Evolutionary conservation across 2,329 filamentous ascomycete genomes (phyloP), one percentile per base, ranked within the genome.

Genomic region (Tolypocladium capitatum): DNA sequence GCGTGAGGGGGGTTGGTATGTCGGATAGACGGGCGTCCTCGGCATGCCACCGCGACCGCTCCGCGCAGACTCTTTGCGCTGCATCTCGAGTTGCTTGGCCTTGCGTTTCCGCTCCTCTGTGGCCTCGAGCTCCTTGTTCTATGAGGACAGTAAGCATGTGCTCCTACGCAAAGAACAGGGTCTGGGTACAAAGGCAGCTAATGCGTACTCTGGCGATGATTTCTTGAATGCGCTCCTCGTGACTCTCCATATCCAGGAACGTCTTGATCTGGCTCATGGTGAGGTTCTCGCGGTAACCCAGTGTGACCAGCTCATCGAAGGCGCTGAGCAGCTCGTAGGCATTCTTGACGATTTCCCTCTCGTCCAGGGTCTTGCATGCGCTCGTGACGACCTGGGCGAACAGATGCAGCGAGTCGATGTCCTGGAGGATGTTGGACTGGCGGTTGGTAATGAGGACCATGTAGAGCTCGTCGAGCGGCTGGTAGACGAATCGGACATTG

Each of bases 391-490:
- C 91, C 72, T 98, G 92, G 50, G 91, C 91, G 65, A 98, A 98
- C 20, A 98, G 78, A 67, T 98, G 94, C 51, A 98, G 79, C 50
- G 92, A 95, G 70, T 97, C 92, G 67, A 98, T 98, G 68, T 98
- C 92, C 71, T 98, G 92, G 46, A 98, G 78, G 58, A 98, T 98
- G 71, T 98, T 98, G 68, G 91, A 97, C 74, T 97, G 92, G 60
- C 89, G 86, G 75, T 98, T 98, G 67, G 94, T 98, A 70, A 98
- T 97, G 62, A 98, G 81, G 56, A 98, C 91, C 81, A 98, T 97
- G 78, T 98, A 98, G 55, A 98, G 83, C 74, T 98, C 94, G 71
- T 98, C 94, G 55, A 98, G 78, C 51, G 92, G 94, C 68, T 98
- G 92, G 75, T 98, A 98, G 50, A 98, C 92, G 65, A 96, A 98